Base-by-base conservation (phyloP, 176 grass and related monocot species). In the Ampelocalamus luodianensis region DNA sequence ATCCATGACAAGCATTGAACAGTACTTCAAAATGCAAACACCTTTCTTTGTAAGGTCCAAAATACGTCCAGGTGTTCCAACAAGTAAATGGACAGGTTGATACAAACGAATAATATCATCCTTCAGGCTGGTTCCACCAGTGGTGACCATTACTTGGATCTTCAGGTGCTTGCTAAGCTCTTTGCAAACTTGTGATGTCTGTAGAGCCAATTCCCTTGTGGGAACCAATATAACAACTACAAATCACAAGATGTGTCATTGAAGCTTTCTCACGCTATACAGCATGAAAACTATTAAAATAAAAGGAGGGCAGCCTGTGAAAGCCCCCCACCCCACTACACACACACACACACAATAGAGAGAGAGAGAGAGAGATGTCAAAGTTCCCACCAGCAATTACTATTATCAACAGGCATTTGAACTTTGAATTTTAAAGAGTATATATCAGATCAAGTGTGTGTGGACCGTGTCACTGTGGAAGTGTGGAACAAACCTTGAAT, bases 151-250 rank as follows among this genome's bases (percentile, higher is more conserved):
- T 24, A 98, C 87, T 87, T 98, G 85, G 48, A 98, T 98, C 58
- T 93, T 92, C 64, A 98, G 74, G 50, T 98, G 92, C 45, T 98
- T 98, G 11, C 89, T 93, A 65, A 98, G 93, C 71, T 98, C 96
- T 68, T 98, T 98, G 83, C 96, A 98, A 78, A 98, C 93, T 92
- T 98, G 96, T 54, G 93, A 98, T 39, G 96, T 98, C 68, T 98
- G 96, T 69, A 98, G 65, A 68, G 96, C 96, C 88, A 98, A 85
- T 90, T 98, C 96, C 76, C 96, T 91, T 60, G 93, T 98, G 8
- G 96, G 96, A 66, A 98, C 96, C 90, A 98, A 89, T 90, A 98
- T 98, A 79, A 98, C 91, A 91, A 87, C 95, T 98, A 83, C 81
- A 85, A 26, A 88, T 68, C 12, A 85, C 20, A 84, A 76, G 63